Evolutionary conservation across 177 flowering plant genomes (phyloP), one percentile per base, ranked within the genome.

Genomic region (Vitis hybrid): DNA sequence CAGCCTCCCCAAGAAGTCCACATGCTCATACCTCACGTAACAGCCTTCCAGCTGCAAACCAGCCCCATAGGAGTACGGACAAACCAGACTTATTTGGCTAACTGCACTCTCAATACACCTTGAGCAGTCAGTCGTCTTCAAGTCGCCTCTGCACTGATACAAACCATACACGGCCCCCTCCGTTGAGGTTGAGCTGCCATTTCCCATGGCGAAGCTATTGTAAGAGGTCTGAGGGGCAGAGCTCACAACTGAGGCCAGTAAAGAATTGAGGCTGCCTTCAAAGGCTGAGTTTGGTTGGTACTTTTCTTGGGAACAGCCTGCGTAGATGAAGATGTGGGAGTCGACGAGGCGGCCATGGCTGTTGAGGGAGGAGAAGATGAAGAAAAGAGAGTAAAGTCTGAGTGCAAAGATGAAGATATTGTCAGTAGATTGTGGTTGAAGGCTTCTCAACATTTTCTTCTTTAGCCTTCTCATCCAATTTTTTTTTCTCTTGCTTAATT

Each of bases 131-230:
- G 60, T 2, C 2, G 69, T 62, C 55, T 72, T 80, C 24, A 93
- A 56, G 62, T 95, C 98, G 12, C 96, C 94, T 15, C 97, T 80
- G 77, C 99, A 95, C 70, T 95, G 99, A 76, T 95, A 90, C 5
- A 91, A 69, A 0, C 97, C 99, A 12, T 76, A 93, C 0, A 75
- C 61, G 13, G 90, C 63, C n/a, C 56, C 77, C 1, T 84, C 90
- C 0, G 88, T 70, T 0, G 85, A 57, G 0, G 78, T 62, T 1
- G 88, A 73, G 67, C 71, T 72, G 48, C 75, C 85, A 27, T 86
- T 89, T 7, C 90, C 91, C 2, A 82, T 3, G 6, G 89, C 81
- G 27, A 86, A 89, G 76, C 67, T 81, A 59, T 82, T 85, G 91
- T 87, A 95, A 27, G 77, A 67, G 40, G 81, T 66, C 62, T 84